A percentile compares a stretch with the other conserved stretches of the same genome.
Evolutionary conservation across 257 asterid genomes (phyloP).

Genomic region (Solanum paucissectum): DNA sequence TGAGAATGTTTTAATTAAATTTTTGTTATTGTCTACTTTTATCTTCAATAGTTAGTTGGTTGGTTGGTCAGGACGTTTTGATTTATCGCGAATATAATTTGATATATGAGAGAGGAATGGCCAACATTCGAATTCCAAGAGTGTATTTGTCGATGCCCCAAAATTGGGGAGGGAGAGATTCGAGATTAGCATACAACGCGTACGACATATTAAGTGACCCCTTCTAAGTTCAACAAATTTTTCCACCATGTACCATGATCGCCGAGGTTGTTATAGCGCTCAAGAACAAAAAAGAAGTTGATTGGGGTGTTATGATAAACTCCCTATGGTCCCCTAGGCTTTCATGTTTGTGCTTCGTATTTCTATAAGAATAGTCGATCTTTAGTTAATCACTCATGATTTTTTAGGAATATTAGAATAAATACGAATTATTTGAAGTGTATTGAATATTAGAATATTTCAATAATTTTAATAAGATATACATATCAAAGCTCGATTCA

Average conservation of each 20-base stretch:
- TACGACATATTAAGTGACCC: background rate
- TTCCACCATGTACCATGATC: too few species aligned
- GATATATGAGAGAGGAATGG: background rate
- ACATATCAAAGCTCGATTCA: background rate
- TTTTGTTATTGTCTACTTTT: too few species aligned
- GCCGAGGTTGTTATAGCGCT: too few species aligned
- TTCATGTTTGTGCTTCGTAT: too few species aligned
- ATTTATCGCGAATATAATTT: background rate
- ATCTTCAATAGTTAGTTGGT: too few species aligned
- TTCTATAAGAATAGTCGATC: too few species aligned
- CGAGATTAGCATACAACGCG: background rate
- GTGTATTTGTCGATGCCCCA: background rate
- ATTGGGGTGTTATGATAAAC: too few species aligned
- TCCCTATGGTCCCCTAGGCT: too few species aligned
- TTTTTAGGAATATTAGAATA: too few species aligned
- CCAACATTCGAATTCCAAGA: background rate
- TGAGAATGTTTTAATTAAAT: background rate
- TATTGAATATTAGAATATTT: too few species aligned
- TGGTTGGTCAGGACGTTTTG: background rate
- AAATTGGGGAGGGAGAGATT: background rate
- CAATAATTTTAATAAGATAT: background rate
- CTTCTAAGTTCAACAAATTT: background rate
- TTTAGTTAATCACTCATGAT: too few species aligned
- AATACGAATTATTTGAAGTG: background rate
- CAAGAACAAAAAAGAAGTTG: too few species aligned